Percentiles rank a stretch among this genome's conserved stretches.
Conservation (phyloP, 352 stramenopile species). For the Pythium diclinum region DNA sequence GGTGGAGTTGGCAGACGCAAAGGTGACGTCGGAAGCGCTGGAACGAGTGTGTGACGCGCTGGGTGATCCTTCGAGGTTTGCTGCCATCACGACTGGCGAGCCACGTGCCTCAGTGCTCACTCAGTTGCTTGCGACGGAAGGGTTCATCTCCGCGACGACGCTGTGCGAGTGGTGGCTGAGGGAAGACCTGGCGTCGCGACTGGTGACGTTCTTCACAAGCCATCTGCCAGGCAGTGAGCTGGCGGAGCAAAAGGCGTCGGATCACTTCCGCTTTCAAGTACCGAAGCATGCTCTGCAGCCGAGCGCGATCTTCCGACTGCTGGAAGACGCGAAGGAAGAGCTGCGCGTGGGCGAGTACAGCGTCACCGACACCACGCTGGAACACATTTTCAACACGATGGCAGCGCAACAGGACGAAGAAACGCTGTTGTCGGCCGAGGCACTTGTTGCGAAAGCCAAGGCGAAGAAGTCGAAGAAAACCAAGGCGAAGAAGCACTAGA, state of each 20-base stretch:
- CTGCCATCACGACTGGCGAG: no score
- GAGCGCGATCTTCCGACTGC: conserved; percentile 53
- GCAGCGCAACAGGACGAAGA: conserved; percentile 68
- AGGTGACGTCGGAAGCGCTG: conserved; percentile 21
- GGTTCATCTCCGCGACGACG: conserved; percentile 5
- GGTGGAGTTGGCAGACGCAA: conserved; percentile 2
- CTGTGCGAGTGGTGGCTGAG: conserved; percentile 59
- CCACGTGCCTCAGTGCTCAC: no score
- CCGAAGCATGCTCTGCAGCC: conserved; percentile 51
- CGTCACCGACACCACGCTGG: conserved; percentile 84
- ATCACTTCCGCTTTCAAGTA: conserved; percentile 73
- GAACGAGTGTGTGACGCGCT: no score
- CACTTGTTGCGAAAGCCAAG: background rate
- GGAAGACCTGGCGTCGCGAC: conserved; percentile 35
- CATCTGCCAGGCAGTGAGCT: conserved; percentile 41
- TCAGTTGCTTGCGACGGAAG: no score
- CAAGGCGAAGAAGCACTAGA: no score
- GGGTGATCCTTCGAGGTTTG: no score
- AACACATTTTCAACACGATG: conserved; percentile 91
- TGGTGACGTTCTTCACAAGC: conserved; percentile 41
- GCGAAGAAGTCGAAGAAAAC: background rate
- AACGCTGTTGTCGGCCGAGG: no score
- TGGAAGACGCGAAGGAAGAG: conserved; percentile 58
- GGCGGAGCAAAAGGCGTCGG: conserved; percentile 52
- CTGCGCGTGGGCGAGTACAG: conserved; percentile 80